Percentiles rank a stretch among this genome's conserved stretches.
Evolutionary conservation across 139 green algal species (phyloP).

Genomic region (Tetradesmus obliquus): DNA sequence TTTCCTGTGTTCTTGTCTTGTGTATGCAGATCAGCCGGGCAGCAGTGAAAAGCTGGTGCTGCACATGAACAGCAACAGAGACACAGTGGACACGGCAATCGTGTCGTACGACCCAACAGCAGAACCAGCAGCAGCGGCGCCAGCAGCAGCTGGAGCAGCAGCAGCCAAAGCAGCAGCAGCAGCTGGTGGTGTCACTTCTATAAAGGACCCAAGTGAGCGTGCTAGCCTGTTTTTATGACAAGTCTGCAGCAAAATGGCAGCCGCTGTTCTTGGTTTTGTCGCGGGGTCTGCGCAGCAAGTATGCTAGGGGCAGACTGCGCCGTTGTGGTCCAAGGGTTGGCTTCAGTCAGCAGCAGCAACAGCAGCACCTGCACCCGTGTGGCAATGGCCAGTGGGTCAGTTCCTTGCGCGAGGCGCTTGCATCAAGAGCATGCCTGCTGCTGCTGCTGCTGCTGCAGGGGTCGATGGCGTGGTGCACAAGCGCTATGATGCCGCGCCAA

Average conservation of each 20-base stretch:
- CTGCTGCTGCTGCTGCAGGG: neutral
- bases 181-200: neutral
- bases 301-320: too few relatives aligned
- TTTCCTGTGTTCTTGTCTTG: neutral
- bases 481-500: slow-evolving; percentile 32
- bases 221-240: neutral
- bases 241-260: neutral
- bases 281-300: neutral
- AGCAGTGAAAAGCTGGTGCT: slow-evolving; percentile 1
- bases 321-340: too few relatives aligned
- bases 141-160: neutral
- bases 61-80: slow-evolving; percentile 38
- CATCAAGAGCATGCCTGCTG: too few relatives aligned
- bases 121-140: neutral
- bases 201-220: slow-evolving; percentile 15
- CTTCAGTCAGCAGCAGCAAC: too few relatives aligned
- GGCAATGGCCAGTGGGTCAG: too few relatives aligned
- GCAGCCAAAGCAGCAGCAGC: neutral
- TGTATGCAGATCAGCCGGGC: neutral
- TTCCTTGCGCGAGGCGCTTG: too few relatives aligned
- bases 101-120: slow-evolving; percentile 11
- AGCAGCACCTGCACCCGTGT: too few relatives aligned
- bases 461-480: slow-evolving; percentile 37
- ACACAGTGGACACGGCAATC: slow-evolving; percentile 17
- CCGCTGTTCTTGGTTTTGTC: neutral